Evolutionary conservation across 192 early-diverging fungal genomes (phyloP).

Genomic region (Mortierella claussenii): DNA sequence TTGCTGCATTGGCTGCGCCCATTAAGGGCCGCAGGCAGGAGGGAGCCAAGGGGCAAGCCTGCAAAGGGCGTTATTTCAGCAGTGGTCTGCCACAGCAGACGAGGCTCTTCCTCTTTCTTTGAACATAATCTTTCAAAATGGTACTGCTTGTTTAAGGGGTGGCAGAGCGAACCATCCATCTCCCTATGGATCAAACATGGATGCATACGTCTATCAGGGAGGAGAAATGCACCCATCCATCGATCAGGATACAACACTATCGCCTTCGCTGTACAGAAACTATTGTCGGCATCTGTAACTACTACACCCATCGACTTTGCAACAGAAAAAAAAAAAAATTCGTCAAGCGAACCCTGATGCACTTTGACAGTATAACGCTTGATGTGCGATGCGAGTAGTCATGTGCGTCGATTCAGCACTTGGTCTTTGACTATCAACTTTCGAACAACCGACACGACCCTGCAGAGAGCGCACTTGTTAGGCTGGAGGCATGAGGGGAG

Average conservation of each 20-base stretch:
- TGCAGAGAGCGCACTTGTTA: not conserved
- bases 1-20: no score
- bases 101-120: slow-evolving; percentile 24
- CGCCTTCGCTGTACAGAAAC: not conserved
- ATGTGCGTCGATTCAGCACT: no score
- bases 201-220: not conserved
- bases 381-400: no score
- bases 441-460: not conserved
- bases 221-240: not conserved
- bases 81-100: not conserved
- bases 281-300: no score
- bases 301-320: no score
- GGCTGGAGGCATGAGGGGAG: slow-evolving; percentile 15
- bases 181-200: not conserved
- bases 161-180: not conserved
- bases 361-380: no score
- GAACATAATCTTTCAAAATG: slow-evolving; percentile 34
- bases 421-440: no score
- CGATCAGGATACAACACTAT: slow-evolving; percentile 1
- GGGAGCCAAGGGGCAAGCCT: no score
- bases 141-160: slow-evolving; percentile 29
- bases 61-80: not conserved
- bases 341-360: no score
- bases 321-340: no score
- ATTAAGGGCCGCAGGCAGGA: not conserved